phyloP scores from a whole-genome alignment of 129 eudicot genomes.

The Flaveria trinervia region DNA sequence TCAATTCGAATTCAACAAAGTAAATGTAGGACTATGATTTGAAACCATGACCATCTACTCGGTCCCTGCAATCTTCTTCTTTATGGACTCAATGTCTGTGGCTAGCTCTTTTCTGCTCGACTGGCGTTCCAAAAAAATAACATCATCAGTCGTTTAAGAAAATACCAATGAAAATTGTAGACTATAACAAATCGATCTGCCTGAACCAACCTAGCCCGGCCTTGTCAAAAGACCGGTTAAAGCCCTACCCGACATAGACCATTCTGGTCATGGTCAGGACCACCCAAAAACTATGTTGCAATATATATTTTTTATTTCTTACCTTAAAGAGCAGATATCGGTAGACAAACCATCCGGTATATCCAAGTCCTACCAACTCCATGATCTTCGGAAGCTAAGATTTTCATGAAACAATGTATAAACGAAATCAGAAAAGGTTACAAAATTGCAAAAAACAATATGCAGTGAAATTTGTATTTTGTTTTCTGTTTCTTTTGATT shows the following conservation, averaged over 20 bases:
- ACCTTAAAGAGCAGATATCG: constrained; percentile 98
- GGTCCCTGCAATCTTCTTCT: constrained; percentile 95
- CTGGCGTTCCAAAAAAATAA: constrained; percentile 39
- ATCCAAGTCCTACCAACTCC: constrained; percentile 99
- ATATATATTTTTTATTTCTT: not conserved
- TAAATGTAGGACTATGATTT: constrained; percentile 18
- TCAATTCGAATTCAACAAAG: constrained; percentile 23
- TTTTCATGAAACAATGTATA: not conserved
- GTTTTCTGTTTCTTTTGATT: not conserved
- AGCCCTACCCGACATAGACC: not conserved
- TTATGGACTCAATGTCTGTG: constrained; percentile 75
- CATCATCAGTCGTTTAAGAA: not conserved
- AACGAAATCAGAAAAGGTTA: not conserved
- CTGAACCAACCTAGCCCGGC: not conserved
- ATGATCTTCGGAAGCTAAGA: constrained; percentile 90
- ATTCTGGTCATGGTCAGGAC: not conserved
- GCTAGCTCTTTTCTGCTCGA: constrained; percentile 96
- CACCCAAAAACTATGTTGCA: not conserved
- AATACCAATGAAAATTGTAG: not conserved
- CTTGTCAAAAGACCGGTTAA: not conserved
- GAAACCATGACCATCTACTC: constrained; percentile 47
- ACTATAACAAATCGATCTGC: not conserved
- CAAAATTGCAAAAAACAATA: not conserved
- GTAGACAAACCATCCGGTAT: constrained; percentile 98
- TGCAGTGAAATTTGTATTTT: not conserved